phyloP scores from a whole-genome alignment of 2,329 filamentous ascomycete species.

The Xylariaceae sp. region DNA sequence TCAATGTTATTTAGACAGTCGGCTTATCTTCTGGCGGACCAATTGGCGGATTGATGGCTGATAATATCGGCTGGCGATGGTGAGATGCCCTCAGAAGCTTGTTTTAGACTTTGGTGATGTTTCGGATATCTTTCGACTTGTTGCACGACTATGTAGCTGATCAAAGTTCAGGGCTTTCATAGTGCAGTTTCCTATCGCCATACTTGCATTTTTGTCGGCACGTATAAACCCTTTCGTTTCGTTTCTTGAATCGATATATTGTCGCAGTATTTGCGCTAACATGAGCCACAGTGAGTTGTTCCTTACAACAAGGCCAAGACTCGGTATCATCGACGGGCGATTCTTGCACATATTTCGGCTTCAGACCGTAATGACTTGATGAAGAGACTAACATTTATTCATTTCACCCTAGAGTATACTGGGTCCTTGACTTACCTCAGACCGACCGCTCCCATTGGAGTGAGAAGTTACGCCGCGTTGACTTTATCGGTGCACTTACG shows the following conservation, averaged over 20 bases:
- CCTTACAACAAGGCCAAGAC: too few species aligned
- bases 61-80: slow-evolving; percentile 40
- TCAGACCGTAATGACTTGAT: too few species aligned
- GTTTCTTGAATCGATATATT: too few species aligned
- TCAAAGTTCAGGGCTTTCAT: slow-evolving; percentile 60
- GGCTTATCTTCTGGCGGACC: slow-evolving; percentile 36
- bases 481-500: slow-evolving; percentile 68
- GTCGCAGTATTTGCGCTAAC: too few species aligned
- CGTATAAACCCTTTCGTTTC: too few species aligned
- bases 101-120: background rate
- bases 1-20: slow-evolving; percentile 33
- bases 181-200: slow-evolving; percentile 65
- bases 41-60: slow-evolving; percentile 29
- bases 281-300: too few species aligned
- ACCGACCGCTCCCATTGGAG: slow-evolving; percentile 60
- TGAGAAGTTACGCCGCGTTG: slow-evolving; percentile 64
- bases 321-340: too few species aligned
- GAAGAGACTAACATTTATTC: too few species aligned
- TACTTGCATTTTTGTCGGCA: slow-evolving; percentile 57
- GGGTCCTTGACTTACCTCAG: slow-evolving; percentile 61
- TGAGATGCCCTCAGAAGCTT: slow-evolving; percentile 32
- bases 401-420: slow-evolving; percentile 42
- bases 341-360: too few species aligned
- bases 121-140: background rate
- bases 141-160: background rate